Evolutionary conservation across 2,329 filamentous ascomycete species (phyloP).

Genomic region (Fusarium guadeloupense): DNA sequence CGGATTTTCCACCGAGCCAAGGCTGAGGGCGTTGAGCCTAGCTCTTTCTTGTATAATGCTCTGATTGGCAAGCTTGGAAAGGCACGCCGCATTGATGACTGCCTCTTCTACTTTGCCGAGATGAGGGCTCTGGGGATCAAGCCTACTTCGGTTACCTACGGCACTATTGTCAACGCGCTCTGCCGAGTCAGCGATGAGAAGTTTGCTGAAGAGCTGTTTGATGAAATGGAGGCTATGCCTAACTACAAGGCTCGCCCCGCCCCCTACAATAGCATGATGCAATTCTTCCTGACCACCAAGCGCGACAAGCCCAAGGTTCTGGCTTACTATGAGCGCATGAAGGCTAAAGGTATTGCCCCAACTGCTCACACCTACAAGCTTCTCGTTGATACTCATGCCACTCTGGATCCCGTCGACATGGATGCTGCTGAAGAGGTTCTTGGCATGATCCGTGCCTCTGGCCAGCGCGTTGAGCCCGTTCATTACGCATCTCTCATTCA

Average conservation of each 20-base stretch:
- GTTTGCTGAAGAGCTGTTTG: conserved; percentile 96
- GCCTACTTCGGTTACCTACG: conserved; percentile 96
- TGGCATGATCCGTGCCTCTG: conserved; percentile 76
- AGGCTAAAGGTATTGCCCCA: conserved; percentile 82
- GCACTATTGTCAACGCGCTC: conserved; percentile 96
- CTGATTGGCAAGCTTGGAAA: conserved; percentile 98
- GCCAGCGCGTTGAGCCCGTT: conserved; percentile 84
- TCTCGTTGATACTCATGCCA: conserved; percentile 93
- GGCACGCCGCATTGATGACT: conserved; percentile 96
- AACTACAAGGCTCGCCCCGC: conserved; percentile 99
- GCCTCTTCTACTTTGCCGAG: conserved; percentile 96
- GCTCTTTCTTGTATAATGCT: conserved; percentile 97
- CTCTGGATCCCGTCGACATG: conserved; percentile 91
- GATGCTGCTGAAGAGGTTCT: conserved; percentile 85
- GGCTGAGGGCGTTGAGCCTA: conserved; percentile 92
- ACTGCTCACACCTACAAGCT: conserved; percentile 98
- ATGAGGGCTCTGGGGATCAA: conserved; percentile 94
- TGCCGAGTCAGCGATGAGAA: conserved; percentile 98
- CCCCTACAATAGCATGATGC: conserved; percentile 99
- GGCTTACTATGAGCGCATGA: conserved; percentile 95
- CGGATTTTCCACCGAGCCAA: conserved; percentile 97
- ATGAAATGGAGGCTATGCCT: conserved; percentile 98
- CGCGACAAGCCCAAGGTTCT: conserved; percentile 94
- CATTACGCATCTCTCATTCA: conserved; percentile 97
- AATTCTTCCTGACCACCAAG: conserved; percentile 98